Conservation (phyloP, 1,284 basidiomycete genomes). For the Naganishia albida region DNA sequence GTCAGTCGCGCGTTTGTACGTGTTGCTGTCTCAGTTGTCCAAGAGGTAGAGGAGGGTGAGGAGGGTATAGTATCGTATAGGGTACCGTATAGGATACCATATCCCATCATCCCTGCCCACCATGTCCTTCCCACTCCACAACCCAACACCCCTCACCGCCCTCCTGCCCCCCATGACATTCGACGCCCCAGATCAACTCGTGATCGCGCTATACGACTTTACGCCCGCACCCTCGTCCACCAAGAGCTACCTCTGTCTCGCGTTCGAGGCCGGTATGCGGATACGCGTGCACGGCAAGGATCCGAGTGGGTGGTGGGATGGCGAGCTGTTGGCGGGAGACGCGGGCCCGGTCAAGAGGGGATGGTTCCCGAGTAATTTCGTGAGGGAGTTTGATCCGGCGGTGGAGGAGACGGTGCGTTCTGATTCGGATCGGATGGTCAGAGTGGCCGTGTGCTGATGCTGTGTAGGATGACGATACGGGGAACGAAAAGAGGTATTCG, state of each 20-base stretch:
- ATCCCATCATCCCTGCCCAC: too few relatives aligned
- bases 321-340: conserved; percentile 68
- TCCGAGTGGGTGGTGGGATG: conserved; percentile 96
- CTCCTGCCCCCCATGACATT: conserved; percentile 31
- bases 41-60: too few relatives aligned
- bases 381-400: conserved; percentile 39
- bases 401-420: conserved; percentile 9
- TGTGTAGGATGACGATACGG: conserved; percentile 14
- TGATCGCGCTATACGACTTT: conserved; percentile 86
- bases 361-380: conserved; percentile 91
- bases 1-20: background rate
- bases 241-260: conserved; percentile 70
- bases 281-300: conserved; percentile 87
- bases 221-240: conserved; percentile 59
- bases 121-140: too few relatives aligned
- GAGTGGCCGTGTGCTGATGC: background rate
- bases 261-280: conserved; percentile 84
- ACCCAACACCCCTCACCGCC: background rate
- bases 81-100: too few relatives aligned
- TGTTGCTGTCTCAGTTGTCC: background rate
- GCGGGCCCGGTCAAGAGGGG: conserved; percentile 62
- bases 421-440: background rate
- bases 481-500: conserved; percentile 10
- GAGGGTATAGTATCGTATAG: too few relatives aligned
- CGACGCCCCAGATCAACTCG: conserved; percentile 53